Evolutionary conservation across 1,284 basidiomycete species (phyloP).

Genomic region (Leccinum angustisporum): DNA sequence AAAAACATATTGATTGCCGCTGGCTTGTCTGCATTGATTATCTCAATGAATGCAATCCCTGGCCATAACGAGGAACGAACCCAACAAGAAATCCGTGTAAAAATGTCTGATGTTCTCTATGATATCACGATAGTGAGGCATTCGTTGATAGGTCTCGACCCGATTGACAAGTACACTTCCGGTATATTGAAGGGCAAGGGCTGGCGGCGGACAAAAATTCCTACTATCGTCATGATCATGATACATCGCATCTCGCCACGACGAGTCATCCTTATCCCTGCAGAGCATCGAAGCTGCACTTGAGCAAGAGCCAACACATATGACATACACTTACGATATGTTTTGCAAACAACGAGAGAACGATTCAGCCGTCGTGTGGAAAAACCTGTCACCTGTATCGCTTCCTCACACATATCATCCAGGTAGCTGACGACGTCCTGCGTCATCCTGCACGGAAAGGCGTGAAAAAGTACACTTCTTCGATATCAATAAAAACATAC

Average conservation of each 20-base stretch:
- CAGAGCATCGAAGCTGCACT: not conserved
- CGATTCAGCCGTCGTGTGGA: slow-evolving; percentile 85
- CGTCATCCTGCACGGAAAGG: slow-evolving; percentile 62
- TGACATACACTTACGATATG: slow-evolving; percentile 37
- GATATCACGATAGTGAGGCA: slow-evolving; percentile 95
- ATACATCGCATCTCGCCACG: slow-evolving; percentile 84
- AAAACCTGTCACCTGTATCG: slow-evolving; percentile 91
- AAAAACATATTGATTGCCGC: slow-evolving; percentile 97
- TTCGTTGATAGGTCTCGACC: slow-evolving; percentile 94
- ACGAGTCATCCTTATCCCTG: slow-evolving; percentile 17
- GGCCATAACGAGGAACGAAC: slow-evolving; percentile 36
- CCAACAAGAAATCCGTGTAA: slow-evolving; percentile 92
- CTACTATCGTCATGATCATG: slow-evolving; percentile 94
- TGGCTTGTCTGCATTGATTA: slow-evolving; percentile 86
- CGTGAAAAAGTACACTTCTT: not conserved
- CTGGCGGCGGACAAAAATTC: slow-evolving; percentile 44
- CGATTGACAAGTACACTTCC: slow-evolving; percentile 96
- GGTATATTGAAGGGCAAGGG: slow-evolving; percentile 95
- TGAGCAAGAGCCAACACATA: not conserved
- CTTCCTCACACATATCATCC: slow-evolving; percentile 94
- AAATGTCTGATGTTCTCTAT: slow-evolving; percentile 97
- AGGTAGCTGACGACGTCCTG: slow-evolving; percentile 96
- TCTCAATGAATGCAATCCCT: not conserved
- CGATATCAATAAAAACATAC: slow-evolving; percentile 40
- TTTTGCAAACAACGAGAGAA: slow-evolving; percentile 63